Evolutionary conservation across 192 early-diverging fungal genomes (phyloP).

Genomic region (Entomortierella beljakovae): DNA sequence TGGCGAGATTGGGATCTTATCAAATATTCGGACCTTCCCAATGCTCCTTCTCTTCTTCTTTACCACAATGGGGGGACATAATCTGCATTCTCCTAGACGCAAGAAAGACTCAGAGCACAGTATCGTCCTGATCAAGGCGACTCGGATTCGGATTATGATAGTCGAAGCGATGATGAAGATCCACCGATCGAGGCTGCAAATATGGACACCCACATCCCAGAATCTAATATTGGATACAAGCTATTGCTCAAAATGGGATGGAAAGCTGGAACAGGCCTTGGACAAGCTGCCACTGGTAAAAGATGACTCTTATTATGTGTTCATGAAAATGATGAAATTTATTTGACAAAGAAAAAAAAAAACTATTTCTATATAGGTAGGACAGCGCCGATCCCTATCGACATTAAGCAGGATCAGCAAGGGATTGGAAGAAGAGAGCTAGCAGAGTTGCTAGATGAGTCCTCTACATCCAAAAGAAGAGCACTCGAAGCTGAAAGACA

Average conservation of each 20-base stretch:
- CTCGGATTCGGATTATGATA: conserved; percentile 24
- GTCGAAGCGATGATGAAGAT: conserved; percentile 7
- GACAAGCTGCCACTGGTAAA: conserved; percentile 63
- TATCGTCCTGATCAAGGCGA: conserved; percentile 6
- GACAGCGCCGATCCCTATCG: conserved; percentile 77
- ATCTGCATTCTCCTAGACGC: conserved; percentile 8
- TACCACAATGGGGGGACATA: not conserved
- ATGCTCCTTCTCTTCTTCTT: not conserved
- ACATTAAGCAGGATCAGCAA: conserved; percentile 68
- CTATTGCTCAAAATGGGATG: conserved; percentile 82
- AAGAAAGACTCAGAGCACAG: conserved; percentile 34
- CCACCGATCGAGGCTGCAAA: conserved; percentile 47
- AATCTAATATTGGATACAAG: conserved; percentile 70
- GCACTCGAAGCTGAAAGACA: conserved; percentile 74
- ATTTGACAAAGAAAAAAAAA: no score
- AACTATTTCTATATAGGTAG: conserved; percentile 60
- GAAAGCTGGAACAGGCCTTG: conserved; percentile 71
- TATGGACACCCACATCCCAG: conserved; percentile 72
- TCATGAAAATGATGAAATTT: no score
- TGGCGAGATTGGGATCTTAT: not conserved
- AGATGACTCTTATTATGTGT: no score
- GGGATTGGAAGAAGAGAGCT: conserved; percentile 76
- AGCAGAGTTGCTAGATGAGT: conserved; percentile 62
- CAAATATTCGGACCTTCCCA: not conserved
- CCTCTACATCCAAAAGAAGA: conserved; percentile 70